Percentiles rank a stretch among this genome's conserved stretches.
These are phyloP conservation scores for Malus fusca DNA, from an alignment of 306 rosid genomes.

Conservation along the genomic window DNA sequence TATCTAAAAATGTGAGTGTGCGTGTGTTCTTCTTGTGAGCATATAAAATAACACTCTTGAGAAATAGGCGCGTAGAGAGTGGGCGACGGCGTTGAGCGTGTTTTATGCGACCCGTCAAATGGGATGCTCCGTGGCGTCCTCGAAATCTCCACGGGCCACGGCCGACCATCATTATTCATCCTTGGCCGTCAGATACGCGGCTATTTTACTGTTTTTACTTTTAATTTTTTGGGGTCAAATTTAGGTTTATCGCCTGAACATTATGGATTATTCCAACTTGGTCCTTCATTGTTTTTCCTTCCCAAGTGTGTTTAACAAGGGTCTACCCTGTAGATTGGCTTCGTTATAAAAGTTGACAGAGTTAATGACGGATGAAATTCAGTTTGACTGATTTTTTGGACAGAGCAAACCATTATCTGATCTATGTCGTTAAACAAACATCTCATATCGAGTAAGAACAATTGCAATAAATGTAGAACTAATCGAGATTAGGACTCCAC, in stretches of 20 bases:
- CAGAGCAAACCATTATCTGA: too few relatives aligned
- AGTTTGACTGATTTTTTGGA: too few relatives aligned
- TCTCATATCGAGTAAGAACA: too few relatives aligned
- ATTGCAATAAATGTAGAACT: neutral
- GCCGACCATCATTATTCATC: conserved; percentile 11
- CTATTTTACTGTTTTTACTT: neutral
- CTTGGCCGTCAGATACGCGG: conserved; percentile 9
- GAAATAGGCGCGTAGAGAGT: neutral
- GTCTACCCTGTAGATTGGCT: neutral
- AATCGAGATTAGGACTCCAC: too few relatives aligned
- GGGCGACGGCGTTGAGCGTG: neutral
- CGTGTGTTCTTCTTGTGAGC: neutral
- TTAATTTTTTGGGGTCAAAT: neutral
- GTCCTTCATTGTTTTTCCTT: neutral
- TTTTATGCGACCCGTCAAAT: conserved; percentile 32
- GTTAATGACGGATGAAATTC: too few relatives aligned
- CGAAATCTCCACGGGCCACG: conserved; percentile 5
- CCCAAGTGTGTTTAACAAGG: neutral
- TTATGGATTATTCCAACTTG: neutral
- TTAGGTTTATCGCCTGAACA: neutral
- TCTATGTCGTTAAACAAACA: too few relatives aligned
- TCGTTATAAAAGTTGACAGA: neutral
- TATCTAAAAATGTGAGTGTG: neutral
- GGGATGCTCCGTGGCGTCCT: conserved; percentile 30
- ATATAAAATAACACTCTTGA: neutral